Conservation (phyloP, 345 rosid genomes). For the Atalantia buxifolia region DNA sequence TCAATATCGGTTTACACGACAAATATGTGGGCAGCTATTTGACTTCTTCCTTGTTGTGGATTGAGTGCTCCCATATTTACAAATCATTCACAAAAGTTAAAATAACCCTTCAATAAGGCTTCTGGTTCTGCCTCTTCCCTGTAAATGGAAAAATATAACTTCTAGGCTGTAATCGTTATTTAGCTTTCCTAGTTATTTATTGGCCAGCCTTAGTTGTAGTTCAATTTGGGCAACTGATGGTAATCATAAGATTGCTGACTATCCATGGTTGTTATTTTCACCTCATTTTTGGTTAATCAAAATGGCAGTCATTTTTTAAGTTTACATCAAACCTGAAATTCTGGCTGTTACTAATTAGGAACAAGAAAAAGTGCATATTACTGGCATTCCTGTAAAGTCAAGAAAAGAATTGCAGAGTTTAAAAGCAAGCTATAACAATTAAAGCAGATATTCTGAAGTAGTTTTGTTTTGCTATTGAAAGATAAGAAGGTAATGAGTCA, state of each 20-base stretch:
- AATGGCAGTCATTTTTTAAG: background rate
- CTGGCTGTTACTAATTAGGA: background rate
- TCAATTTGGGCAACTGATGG: background rate
- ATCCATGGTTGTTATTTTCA: background rate
- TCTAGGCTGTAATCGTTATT: background rate
- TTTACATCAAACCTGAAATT: background rate
- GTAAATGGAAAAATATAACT: background rate
- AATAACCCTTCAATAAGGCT: background rate
- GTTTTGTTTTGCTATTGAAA: background rate
- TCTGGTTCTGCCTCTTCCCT: background rate
- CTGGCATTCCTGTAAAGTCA: background rate
- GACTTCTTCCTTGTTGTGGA: background rate
- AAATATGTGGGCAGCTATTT: background rate
- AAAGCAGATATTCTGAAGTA: background rate
- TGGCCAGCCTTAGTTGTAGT: background rate
- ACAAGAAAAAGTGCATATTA: background rate
- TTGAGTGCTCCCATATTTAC: background rate
- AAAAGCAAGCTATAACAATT: background rate
- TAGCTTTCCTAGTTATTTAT: background rate
- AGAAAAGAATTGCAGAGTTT: background rate
- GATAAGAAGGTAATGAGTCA: background rate
- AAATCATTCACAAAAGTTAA: background rate
- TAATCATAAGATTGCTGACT: background rate
- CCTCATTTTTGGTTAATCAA: background rate
- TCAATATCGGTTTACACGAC: background rate